Conservation (phyloP, 2,329 filamentous ascomycete genomes). For the Colletotrichum sp. region DNA sequence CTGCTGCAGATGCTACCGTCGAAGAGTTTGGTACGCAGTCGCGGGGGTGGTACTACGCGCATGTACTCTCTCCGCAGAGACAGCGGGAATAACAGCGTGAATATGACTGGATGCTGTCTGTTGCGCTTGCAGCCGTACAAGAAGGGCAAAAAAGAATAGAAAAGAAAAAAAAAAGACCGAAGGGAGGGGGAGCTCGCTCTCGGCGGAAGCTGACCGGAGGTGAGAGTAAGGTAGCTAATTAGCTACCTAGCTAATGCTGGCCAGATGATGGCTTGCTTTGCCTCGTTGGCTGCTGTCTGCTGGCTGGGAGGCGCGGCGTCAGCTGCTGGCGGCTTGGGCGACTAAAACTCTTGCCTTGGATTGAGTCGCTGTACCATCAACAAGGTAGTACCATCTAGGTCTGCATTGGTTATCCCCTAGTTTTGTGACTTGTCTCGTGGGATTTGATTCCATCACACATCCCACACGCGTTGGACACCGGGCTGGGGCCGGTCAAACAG, state of each 20-base stretch:
- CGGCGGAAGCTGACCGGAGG: background rate
- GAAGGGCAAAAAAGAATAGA: background rate
- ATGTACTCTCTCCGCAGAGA: background rate
- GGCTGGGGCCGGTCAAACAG: background rate
- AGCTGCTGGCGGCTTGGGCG: background rate
- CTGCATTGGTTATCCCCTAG: background rate
- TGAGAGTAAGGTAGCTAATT: background rate
- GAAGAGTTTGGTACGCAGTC: background rate
- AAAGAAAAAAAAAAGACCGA: background rate
- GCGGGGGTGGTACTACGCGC: background rate
- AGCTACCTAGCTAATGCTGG: background rate
- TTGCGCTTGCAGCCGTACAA: background rate
- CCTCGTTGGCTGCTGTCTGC: background rate
- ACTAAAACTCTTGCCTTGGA: background rate
- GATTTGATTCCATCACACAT: background rate
- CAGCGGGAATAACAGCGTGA: background rate
- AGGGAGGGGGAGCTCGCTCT: background rate
- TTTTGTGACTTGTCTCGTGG: background rate
- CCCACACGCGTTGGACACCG: background rate
- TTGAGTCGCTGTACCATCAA: background rate
- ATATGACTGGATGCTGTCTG: background rate
- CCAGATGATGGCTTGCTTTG: background rate
- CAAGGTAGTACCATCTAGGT: background rate
- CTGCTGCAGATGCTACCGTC: background rate
- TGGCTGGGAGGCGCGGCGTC: background rate